These are phyloP conservation scores for Trichoderma arundinaceum DNA, from an alignment of 2,329 filamentous ascomycete species.

Conservation along the genomic window DNA sequence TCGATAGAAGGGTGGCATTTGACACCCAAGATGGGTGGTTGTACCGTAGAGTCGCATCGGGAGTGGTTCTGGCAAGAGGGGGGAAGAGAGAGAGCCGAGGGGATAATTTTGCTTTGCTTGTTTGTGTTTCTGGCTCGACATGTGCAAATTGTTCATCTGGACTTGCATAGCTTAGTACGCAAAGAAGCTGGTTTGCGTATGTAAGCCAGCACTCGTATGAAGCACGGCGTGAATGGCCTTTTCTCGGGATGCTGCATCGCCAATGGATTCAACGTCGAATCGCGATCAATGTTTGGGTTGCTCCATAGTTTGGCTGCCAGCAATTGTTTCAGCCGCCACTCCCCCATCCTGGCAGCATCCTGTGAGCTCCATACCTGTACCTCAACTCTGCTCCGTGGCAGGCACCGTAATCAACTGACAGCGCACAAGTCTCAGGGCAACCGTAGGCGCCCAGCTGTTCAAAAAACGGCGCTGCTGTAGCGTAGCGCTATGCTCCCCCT, in stretches of 20 bases:
- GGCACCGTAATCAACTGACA: no score
- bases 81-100: not conserved
- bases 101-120: not conserved
- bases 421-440: no score
- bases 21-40: slow-evolving; percentile 13
- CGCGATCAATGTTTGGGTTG: not conserved
- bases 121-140: not conserved
- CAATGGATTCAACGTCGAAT: not conserved
- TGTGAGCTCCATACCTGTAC: no score
- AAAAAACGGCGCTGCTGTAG: not conserved
- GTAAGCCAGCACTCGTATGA: not conserved
- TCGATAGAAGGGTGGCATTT: not conserved
- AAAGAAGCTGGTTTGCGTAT: no score
- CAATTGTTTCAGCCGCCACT: no score
- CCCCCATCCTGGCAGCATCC: no score
- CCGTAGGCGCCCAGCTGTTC: no score
- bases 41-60: slow-evolving; percentile 21
- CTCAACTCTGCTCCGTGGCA: no score
- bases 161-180: no score
- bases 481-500: not conserved
- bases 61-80: slow-evolving; percentile 4
- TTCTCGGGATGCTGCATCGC: not conserved
- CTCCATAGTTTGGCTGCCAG: no score
- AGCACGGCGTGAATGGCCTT: not conserved
- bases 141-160: slow-evolving; percentile 6